These are phyloP conservation scores for Penicillium sp. DNA, from an alignment of 2,329 filamentous ascomycete genomes.

Conservation along the genomic window DNA sequence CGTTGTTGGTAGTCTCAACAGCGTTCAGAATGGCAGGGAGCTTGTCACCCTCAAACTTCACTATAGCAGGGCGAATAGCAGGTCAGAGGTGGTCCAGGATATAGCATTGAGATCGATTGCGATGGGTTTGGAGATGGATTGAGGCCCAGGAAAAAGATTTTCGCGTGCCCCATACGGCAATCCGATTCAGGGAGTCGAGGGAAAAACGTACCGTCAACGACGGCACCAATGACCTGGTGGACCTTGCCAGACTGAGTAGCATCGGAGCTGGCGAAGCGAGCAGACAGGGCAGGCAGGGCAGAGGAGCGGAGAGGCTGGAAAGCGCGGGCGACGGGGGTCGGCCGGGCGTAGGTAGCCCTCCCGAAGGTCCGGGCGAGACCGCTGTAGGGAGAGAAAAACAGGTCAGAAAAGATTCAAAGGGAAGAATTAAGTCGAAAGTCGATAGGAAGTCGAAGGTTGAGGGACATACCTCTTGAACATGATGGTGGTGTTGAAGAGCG, in stretches of 20 bases:
- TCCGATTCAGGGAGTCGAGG: conserved; percentile 24
- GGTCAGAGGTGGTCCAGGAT: conserved; percentile 35
- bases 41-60: conserved; percentile 95
- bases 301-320: conserved; percentile 62
- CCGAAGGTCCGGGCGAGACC: conserved; percentile 69
- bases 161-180: conserved; percentile 32
- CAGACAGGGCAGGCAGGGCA: conserved; percentile 61
- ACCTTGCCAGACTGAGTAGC: conserved; percentile 64
- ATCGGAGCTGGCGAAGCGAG: conserved; percentile 67
- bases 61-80: conserved; percentile 54
- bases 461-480: conserved; percentile 65
- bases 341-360: conserved; percentile 62
- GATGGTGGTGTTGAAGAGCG: conserved; percentile 52
- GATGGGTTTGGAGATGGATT: conserved; percentile 41
- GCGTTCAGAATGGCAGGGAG: conserved; percentile 98
- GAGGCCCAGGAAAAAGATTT: conserved; percentile 49
- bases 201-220: conserved; percentile 83
- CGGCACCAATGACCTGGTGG: conserved; percentile 93
- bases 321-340: conserved; percentile 58
- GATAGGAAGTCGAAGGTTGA: conserved; percentile 12
- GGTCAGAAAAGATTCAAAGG: conserved; percentile 38
- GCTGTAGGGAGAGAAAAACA: conserved; percentile 52
- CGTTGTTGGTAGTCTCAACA: conserved; percentile 86
- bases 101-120: conserved; percentile 32
- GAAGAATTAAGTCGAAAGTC: conserved; percentile 20